Evolutionary conservation across 1,284 basidiomycete species (phyloP).

Genomic region (Melampsora allii-populina): DNA sequence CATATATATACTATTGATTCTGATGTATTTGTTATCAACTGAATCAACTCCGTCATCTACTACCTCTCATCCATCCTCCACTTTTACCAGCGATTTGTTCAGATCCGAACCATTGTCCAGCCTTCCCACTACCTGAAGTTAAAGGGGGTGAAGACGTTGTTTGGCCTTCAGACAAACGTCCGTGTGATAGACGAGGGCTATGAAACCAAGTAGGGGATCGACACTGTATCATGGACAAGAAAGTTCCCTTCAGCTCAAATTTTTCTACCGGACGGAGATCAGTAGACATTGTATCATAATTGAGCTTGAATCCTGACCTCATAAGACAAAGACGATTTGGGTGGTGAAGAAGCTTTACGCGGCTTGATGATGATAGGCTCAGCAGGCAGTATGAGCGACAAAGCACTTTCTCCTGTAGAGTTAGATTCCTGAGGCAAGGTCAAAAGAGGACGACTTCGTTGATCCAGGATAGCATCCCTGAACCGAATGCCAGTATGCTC

Average conservation of each 20-base stretch:
- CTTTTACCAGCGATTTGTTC: too few relatives aligned
- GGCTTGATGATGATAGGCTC: conserved; percentile 18
- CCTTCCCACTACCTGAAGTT: too few relatives aligned
- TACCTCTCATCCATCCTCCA: too few relatives aligned
- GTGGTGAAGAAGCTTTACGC: neutral
- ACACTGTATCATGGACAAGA: neutral
- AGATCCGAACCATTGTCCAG: too few relatives aligned
- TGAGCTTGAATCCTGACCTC: neutral
- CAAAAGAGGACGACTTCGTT: conserved; percentile 20
- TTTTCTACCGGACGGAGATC: neutral
- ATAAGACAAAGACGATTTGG: neutral
- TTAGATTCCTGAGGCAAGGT: neutral
- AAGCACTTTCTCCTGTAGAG: conserved; percentile 1
- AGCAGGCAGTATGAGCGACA: conserved; percentile 19
- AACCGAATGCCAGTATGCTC: conserved; percentile 29
- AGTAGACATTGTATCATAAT: neutral
- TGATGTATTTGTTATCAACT: too few relatives aligned
- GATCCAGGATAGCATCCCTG: conserved; percentile 17
- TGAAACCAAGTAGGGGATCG: conserved; percentile 1
- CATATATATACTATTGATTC: too few relatives aligned
- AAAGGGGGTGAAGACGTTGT: too few relatives aligned
- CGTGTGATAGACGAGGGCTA: neutral
- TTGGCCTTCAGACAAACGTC: too few relatives aligned
- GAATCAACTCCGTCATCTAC: too few relatives aligned
- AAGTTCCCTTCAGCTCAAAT: neutral